phyloP scores from a whole-genome alignment of 2,329 filamentous ascomycete genomes.

The Diaporthe amygdali region DNA sequence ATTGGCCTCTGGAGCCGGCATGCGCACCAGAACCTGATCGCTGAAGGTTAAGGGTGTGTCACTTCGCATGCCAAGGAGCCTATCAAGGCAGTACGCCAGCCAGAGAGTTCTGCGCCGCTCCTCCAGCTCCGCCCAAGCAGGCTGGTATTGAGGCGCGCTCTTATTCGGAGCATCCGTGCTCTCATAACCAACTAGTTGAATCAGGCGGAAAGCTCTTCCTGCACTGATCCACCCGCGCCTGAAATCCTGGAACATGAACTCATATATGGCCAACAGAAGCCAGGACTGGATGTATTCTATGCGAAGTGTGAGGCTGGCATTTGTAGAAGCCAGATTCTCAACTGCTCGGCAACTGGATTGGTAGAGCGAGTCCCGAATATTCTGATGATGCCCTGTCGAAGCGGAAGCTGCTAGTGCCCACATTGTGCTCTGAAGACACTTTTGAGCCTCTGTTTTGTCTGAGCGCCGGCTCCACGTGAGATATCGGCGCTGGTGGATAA shows the following conservation, averaged over 20 bases:
- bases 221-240: constrained; percentile 31
- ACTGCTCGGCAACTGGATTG: constrained; percentile 18
- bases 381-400: constrained; percentile 36
- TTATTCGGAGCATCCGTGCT: background rate
- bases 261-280: constrained; percentile 31
- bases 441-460: background rate
- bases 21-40: background rate
- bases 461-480: constrained; percentile 17
- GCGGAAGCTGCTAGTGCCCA: constrained; percentile 40
- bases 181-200: constrained; percentile 25
- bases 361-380: constrained; percentile 15
- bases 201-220: constrained; percentile 30
- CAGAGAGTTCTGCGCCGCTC: background rate
- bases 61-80: background rate
- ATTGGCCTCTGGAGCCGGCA: background rate
- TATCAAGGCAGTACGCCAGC: background rate
- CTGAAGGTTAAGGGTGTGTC: background rate
- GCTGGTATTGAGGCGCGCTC: background rate
- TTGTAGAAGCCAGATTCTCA: constrained; percentile 26
- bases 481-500: constrained; percentile 28
- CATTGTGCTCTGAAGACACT: constrained; percentile 41
- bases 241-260: constrained; percentile 32
- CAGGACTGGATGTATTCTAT: constrained; percentile 31
- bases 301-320: background rate
- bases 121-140: background rate